A percentile compares a stretch with the other conserved stretches of the same genome.
Evolutionary conservation across 106 monocot species (phyloP).

Genomic region (Dactylorhiza incarnata): DNA sequence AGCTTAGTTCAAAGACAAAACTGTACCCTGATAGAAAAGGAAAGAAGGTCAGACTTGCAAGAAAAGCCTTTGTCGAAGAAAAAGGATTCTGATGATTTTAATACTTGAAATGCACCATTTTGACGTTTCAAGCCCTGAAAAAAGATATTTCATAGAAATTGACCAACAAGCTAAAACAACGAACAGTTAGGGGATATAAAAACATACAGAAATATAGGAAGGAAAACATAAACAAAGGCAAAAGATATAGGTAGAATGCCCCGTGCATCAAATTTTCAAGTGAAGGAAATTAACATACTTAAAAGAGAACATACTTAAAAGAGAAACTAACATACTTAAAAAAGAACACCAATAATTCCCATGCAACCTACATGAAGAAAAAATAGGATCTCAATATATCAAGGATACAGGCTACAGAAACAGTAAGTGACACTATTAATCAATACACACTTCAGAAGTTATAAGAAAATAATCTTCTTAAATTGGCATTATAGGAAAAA

Average conservation of each 20-base stretch:
- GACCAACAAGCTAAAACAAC: background rate
- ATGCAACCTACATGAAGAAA: background rate
- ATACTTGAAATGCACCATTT: background rate
- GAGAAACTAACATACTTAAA: background rate
- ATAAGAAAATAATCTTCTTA: background rate
- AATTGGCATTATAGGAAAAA: background rate
- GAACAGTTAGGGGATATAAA: background rate
- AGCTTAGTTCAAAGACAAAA: background rate
- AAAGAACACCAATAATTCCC: background rate
- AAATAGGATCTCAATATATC: background rate
- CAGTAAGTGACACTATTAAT: background rate
- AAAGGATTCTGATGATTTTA: background rate
- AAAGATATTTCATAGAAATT: background rate
- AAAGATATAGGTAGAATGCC: background rate
- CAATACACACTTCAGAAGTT: background rate
- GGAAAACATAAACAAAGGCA: background rate
- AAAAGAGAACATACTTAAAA: background rate
- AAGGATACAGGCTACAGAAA: background rate
- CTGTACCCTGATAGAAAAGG: background rate
- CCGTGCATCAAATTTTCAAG: background rate
- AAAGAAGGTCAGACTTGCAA: background rate
- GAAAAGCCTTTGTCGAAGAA: background rate
- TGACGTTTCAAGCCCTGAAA: constrained; percentile 5
- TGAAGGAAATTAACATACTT: background rate
- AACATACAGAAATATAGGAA: background rate